phyloP scores from a whole-genome alignment of 2,329 filamentous ascomycete genomes.

The Orbilia brochopaga region DNA sequence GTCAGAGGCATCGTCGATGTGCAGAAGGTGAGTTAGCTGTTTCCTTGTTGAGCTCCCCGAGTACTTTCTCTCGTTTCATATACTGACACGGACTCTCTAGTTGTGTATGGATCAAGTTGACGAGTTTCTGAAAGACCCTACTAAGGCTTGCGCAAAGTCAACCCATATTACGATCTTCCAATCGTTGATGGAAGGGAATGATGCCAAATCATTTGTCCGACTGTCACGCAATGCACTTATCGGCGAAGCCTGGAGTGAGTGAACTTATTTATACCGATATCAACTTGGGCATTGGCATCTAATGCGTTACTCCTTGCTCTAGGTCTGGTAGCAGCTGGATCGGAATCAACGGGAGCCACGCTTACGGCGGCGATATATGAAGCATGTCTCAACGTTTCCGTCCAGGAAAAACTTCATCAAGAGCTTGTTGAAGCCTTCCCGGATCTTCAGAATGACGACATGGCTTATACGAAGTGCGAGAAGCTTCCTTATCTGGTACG shows the following conservation, averaged over 20 bases:
- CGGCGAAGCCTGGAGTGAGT: slow-evolving; percentile 12
- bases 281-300: neutral
- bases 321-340: slow-evolving; percentile 8
- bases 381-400: slow-evolving; percentile 4
- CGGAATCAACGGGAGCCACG: slow-evolving; percentile 6
- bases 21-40: neutral
- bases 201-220: neutral
- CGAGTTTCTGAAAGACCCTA: neutral
- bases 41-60: neutral
- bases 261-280: neutral
- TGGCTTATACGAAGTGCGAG: slow-evolving; percentile 15
- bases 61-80: neutral
- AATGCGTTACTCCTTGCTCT: neutral
- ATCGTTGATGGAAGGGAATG: slow-evolving; percentile 12
- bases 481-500: slow-evolving; percentile 20
- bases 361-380: slow-evolving; percentile 13
- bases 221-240: neutral
- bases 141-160: slow-evolving; percentile 6
- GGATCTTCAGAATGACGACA: neutral
- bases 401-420: slow-evolving; percentile 21
- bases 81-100: neutral
- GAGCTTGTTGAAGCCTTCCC: slow-evolving; percentile 22
- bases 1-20: neutral
- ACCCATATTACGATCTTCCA: slow-evolving; percentile 20
- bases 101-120: slow-evolving; percentile 5